Conservation (phyloP, 208 protist genomes). For the Leishmania turanica region DNA sequence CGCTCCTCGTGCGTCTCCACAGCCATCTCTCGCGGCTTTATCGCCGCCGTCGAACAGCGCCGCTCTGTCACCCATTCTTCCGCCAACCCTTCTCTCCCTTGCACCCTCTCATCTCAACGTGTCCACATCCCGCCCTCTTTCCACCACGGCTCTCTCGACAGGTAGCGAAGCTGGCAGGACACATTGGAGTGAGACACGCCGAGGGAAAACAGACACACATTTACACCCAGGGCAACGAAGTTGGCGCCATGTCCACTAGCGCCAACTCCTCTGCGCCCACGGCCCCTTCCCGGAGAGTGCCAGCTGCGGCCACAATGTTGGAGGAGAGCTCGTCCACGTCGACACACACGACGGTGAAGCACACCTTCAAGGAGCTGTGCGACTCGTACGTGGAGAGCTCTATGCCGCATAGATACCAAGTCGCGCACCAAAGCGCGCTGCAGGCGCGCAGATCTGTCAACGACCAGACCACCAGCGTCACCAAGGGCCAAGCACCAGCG, state of each 20-base stretch:
- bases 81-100: neutral
- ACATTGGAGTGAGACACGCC: neutral
- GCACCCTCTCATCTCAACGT: neutral
- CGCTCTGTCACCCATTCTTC: neutral
- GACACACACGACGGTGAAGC: neutral
- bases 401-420: neutral
- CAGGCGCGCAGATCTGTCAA: slow-evolving; percentile 18
- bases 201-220: neutral
- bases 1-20: neutral
- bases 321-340: neutral
- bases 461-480: neutral
- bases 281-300: neutral
- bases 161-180: neutral
- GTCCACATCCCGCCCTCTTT: neutral
- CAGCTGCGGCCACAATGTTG: neutral
- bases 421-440: slow-evolving; percentile 1
- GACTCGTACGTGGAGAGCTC: slow-evolving; percentile 28
- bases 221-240: neutral
- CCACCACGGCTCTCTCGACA: neutral
- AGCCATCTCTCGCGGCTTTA: neutral
- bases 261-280: neutral
- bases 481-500: neutral
- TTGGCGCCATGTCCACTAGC: neutral
- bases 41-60: neutral
- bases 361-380: slow-evolving; percentile 14